Evolutionary conservation across 2,329 filamentous ascomycete species (phyloP), one percentile per base, ranked within the genome.

Genomic region (Zarea fungicola): DNA sequence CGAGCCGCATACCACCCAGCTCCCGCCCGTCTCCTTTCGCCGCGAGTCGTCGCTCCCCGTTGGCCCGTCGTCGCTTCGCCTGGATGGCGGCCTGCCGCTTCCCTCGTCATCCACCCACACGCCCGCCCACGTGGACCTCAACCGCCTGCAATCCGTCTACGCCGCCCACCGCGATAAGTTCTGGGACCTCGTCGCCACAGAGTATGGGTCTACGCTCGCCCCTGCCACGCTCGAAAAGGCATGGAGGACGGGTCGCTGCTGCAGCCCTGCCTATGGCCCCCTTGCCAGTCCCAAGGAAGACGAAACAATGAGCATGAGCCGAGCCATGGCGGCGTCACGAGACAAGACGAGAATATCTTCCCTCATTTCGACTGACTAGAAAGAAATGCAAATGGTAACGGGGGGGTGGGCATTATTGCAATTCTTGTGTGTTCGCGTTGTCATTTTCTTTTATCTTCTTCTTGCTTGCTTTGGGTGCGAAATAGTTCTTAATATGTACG

Each of bases 161-260:
- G 77, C 82, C 45, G 71, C 78, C 7, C 85, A 89, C 66, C 81
- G 85, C 36, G 73, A 76, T 43, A 77, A 79, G 8, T 91, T 92
- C 69, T 92, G 87, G 87, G 73, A 78, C 28, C 75, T 78, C 41
- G 77, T 92, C 29, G 85, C 86, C 25, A 71, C 78, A 22, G 85
- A 89, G 58, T 91, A 91, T 60, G 85, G 85, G 46, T 65, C 71
- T 13, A 78, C 81, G 28, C 74, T 75, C 2, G 83, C 79, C 42
- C 79, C 85, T 1, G 72, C 75, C 13, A 72, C 81, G 28, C 73
- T 89, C 18, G 85, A 89, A 67, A 82, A 84, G 61, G 81, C 83
- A n/a, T 89, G 85, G 82, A 76, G 73, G 62, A 69, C 70, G 9
- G 74, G 70, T 32, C 60, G 64, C 23, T 67, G 70, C 57, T 67